Evolutionary conservation across 106 monocot genomes (phyloP).

Genomic region (Allium cepa): DNA sequence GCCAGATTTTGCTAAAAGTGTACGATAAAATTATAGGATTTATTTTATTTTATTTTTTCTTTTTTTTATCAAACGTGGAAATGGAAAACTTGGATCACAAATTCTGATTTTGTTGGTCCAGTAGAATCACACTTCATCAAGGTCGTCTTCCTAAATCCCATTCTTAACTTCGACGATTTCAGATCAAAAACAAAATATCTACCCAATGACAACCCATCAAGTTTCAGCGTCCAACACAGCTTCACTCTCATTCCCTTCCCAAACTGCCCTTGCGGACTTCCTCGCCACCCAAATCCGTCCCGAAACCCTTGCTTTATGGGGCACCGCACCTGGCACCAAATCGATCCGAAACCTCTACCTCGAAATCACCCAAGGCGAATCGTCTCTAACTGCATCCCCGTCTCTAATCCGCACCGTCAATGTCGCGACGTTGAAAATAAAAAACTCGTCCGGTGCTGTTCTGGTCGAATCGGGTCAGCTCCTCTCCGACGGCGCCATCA

Average conservation of each 20-base stretch:
- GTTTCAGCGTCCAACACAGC: constrained; percentile 3
- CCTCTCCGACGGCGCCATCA: constrained; percentile 65
- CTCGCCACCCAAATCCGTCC: constrained; percentile 56
- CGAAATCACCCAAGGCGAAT: constrained; percentile 66
- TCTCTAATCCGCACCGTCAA: constrained; percentile 55
- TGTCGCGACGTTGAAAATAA: constrained; percentile 53
- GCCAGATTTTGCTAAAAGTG: no score
- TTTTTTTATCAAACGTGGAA: no score
- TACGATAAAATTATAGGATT: no score
- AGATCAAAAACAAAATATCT: no score
- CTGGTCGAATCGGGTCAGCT: constrained; percentile 81
- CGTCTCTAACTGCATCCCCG: constrained; percentile 23
- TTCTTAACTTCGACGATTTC: no score
- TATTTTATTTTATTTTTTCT: no score
- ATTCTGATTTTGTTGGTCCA: no score
- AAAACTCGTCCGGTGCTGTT: constrained; percentile 42
- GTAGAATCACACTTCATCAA: no score
- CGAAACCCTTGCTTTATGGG: constrained; percentile 63
- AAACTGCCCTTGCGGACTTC: constrained; percentile 61
- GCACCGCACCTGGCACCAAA: constrained; percentile 61
- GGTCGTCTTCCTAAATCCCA: no score
- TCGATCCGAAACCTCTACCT: constrained; percentile 74
- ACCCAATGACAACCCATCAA: not conserved
- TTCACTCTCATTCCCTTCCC: constrained; percentile 54
- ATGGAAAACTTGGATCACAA: no score